Evolutionary conservation across 371 early-diverging fungal species (phyloP), one percentile per base, ranked within the genome.

Genomic region (Mortierella polycephala): DNA sequence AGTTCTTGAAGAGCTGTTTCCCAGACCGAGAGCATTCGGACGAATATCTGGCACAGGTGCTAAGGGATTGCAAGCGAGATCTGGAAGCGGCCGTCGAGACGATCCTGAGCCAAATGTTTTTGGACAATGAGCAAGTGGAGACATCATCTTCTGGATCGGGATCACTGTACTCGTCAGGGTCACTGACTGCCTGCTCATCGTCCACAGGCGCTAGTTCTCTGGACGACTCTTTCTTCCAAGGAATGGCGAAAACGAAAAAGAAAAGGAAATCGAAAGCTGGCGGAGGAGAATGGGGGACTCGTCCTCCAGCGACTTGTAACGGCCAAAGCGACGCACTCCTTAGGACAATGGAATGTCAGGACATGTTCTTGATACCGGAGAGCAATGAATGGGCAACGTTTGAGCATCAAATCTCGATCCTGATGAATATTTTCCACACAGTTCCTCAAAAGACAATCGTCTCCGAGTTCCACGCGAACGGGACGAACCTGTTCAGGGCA

Each of bases 301-400:
- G 40, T 40, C 60, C 59, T 6, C 52, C 42, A 21, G 30, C 23
- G 13, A 12, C 21, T 4, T 51, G 71, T 51, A 45, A 56, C 30
- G 52, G 39, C 16, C 52, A 70, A 9, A 67, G 57, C 11, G 69
- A 79, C 42, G 62, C 44, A 1, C 57, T 79, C 21, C 54, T 69
- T 30, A 69, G 59, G 20, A 55, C 69, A 7, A 51, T 79, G n/a
- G 65, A 64, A 13, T 21, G 47, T 20, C 79, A 79, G 66, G 73
- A 72, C 37, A 69, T 54, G 39, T 65, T 79, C 23, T 72, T 71
- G 62, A 71, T 79, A 18, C 79, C 79, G 0, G 79, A 72, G 40
- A 69, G 66, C 60, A 79, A 79, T 41, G 73, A 79, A 4, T 79
- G 79, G 79, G 73, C 73, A 12, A 72, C 73, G 37, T 79, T 79